Base-by-base conservation (phyloP, 1,284 basidiomycete genomes). In the Clitocybe nebularis region DNA sequence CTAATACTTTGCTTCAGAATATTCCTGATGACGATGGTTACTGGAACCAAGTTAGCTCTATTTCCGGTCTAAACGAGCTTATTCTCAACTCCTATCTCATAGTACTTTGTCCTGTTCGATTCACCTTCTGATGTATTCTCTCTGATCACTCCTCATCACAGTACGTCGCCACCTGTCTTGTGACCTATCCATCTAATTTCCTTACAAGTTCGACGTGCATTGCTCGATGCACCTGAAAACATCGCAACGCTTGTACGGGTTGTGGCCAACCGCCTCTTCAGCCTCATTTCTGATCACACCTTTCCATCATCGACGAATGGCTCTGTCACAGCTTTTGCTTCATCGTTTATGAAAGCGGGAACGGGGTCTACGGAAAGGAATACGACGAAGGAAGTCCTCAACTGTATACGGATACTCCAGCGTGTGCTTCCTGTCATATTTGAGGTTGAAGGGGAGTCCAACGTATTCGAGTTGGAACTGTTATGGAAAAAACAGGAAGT, bases 371-470 rank as follows among this genome's bases (percentile, higher is more conserved):
- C 68, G 5, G 80, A 82, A 50, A 71, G 80, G 36, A 85, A 86
- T 54, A 66, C 86, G 5, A 89, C 87, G 0, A 85, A 84, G 51
- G 86, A 95, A 58, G 89, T 84, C 1, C 72, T 96, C 29, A 96
- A 94, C 56, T 93, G 91, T 57, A 60, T 95, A 19, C 77, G 93
- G 21, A 79, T 96, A 5, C 75, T 97, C 14, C 84, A 89, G 46
- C 77, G 93, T 43, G 76, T 95, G n/a, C 67, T 95, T 9, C 92
- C 92, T 1, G 82, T 93, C 10, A 67, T 94, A 30, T 93, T 93
- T 57, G 92, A 93, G 58, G 71, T 81, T 8, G 84, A 91, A 47
- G 79, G 80, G 21, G 86, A 88, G 54, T 72, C 78, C 1, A 81
- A 75, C 51, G 57, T 70, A 5, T 79, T 89, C 50, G 87, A 91